These are phyloP conservation scores for Domatiomyces catenatus DNA, from an alignment of 2,329 filamentous ascomycete species.

Conservation along the genomic window DNA sequence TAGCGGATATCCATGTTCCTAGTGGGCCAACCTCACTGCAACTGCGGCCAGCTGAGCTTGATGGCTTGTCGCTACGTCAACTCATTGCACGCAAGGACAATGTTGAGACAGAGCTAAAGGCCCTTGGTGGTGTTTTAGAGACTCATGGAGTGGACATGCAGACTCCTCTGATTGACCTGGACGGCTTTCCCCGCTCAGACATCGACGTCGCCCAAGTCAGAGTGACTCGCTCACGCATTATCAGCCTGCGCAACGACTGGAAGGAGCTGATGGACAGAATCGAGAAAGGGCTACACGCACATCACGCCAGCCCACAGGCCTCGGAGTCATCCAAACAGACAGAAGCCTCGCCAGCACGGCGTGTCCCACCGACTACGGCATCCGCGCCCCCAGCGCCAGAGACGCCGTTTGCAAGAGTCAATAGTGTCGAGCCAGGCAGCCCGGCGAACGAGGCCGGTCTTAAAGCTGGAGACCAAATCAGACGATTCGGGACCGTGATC, in stretches of 20 bases:
- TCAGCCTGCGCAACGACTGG: conserved; percentile 81
- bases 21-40: conserved; percentile 59
- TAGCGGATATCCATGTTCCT: conserved; percentile 48
- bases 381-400: conserved; percentile 22
- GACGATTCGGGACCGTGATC: conserved; percentile 72
- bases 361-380: conserved; percentile 11
- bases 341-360: conserved; percentile 11
- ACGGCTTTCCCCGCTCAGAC: conserved; percentile 85
- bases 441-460: conserved; percentile 74
- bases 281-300: conserved; percentile 73
- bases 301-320: conserved; percentile 57
- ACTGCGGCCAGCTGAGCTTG: conserved; percentile 37
- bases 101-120: conserved; percentile 72
- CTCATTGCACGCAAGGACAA: conserved; percentile 72
- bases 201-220: conserved; percentile 92
- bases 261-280: conserved; percentile 72
- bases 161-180: conserved; percentile 68
- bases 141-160: conserved; percentile 78
- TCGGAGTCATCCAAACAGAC: conserved; percentile 18
- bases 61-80: conserved; percentile 57
- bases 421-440: conserved; percentile 60
- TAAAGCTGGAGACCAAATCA: conserved; percentile 63
- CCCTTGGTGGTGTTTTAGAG: conserved; percentile 66
- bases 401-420: conserved; percentile 74
- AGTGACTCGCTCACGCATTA: conserved; percentile 81